Conservation (phyloP, 1,284 basidiomycete species). For the Malassezia globosa region DNA sequence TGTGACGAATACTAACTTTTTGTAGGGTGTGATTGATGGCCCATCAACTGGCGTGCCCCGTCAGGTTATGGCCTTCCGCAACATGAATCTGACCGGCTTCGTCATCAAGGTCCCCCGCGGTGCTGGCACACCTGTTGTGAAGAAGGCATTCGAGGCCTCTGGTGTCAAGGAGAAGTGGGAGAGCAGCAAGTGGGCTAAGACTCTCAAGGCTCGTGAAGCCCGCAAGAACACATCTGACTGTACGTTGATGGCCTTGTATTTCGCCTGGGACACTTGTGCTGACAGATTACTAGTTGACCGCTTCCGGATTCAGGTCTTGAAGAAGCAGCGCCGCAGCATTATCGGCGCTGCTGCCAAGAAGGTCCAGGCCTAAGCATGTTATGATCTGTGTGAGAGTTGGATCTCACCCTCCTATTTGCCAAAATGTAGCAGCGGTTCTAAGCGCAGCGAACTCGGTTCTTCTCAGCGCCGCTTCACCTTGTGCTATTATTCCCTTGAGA, state of each 20-base stretch:
- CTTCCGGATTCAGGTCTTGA: constrained; percentile 55
- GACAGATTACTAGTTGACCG: too few species aligned
- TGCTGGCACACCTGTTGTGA: constrained; percentile 69
- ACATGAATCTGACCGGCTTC: constrained; percentile 82
- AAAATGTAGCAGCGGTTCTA: constrained; percentile 15
- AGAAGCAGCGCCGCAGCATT: constrained; percentile 52
- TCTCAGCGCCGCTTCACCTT: constrained; percentile 8
- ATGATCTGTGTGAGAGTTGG: not conserved
- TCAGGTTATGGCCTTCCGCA: constrained; percentile 80
- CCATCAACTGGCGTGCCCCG: constrained; percentile 81
- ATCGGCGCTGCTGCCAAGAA: constrained; percentile 36
- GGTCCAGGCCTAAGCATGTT: constrained; percentile 32
- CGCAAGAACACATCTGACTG: constrained; percentile 71
- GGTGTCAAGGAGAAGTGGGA: constrained; percentile 65
- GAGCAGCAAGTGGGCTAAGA: constrained; percentile 75
- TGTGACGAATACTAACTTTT: not conserved
- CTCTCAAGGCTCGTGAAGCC: constrained; percentile 64
- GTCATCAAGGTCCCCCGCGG: constrained; percentile 75
- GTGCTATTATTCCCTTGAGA: constrained; percentile 20
- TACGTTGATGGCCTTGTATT: constrained; percentile 48
- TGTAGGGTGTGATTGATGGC: constrained; percentile 88
- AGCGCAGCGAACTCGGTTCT: constrained; percentile 2
- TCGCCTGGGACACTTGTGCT: constrained; percentile 10
- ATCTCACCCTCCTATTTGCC: not conserved
- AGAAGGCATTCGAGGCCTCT: constrained; percentile 77